Percentiles rank a stretch among this genome's conserved stretches.
Conservation (phyloP, 2,329 filamentous ascomycete genomes). For the Rugonectria rugulosa region DNA sequence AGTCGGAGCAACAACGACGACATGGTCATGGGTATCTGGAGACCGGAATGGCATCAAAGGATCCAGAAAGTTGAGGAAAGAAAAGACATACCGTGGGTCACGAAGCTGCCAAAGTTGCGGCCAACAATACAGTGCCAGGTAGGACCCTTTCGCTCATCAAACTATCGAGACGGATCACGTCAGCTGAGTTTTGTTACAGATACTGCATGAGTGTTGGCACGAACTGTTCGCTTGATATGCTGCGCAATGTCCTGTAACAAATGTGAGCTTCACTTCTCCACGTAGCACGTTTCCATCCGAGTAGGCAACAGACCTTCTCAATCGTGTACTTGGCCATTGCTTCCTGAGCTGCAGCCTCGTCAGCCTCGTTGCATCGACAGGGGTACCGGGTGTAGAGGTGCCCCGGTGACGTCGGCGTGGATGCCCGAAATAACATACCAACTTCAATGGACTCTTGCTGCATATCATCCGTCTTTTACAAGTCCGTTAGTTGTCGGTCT, state of each 20-base stretch:
- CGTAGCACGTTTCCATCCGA: background rate
- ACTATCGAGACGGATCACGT: slow-evolving; percentile 60
- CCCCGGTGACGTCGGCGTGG: slow-evolving; percentile 5
- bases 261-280: slow-evolving; percentile 26
- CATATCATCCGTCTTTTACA: slow-evolving; percentile 88
- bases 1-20: no score
- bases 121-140: slow-evolving; percentile 99
- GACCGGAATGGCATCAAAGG: background rate
- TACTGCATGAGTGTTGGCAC: slow-evolving; percentile 21
- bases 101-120: slow-evolving; percentile 98
- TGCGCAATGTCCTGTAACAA: slow-evolving; percentile 83
- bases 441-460: slow-evolving; percentile 95
- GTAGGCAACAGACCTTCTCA: slow-evolving; percentile 61
- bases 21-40: background rate
- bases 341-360: slow-evolving; percentile 60
- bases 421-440: slow-evolving; percentile 66
- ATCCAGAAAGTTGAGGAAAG: background rate
- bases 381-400: background rate
- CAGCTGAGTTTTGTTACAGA: slow-evolving; percentile 8
- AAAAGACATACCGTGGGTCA: slow-evolving; percentile 81
- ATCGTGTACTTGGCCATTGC: slow-evolving; percentile 70
- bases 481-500: slow-evolving; percentile 41
- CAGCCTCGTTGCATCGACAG: slow-evolving; percentile 31
- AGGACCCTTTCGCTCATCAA: slow-evolving; percentile 94
- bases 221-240: slow-evolving; percentile 91